Evolutionary conservation across 495 filamentous ascomycete genomes (phyloP), one percentile per base, ranked within the genome.

Genomic region (Aspergillus bridgeri): DNA sequence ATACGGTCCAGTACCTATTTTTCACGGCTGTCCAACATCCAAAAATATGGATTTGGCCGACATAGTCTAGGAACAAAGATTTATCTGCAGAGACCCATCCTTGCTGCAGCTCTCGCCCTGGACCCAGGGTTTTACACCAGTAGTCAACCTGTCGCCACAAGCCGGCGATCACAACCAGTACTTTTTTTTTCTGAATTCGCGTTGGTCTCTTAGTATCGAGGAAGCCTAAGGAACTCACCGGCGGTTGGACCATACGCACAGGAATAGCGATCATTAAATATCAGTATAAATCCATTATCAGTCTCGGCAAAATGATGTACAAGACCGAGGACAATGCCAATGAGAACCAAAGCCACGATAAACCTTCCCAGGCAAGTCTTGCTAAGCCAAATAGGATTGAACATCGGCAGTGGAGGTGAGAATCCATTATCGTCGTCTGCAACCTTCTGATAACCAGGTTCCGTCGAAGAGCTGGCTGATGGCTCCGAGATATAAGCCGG

Each of bases 81-180:
- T 54, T 38, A 13, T 38, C 20, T 11, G 52, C 52, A 11, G 38
- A 15, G 5, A 7, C 17, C 21, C 33, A 42, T 24, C 6, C 44
- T 5, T 54, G 42, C 9, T 21, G 15, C 42, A 54, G 20, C 2
- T 15, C 17, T 7, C 25, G 33, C 52, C 52, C 46, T 11, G 52
- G 52, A 6, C 20, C 42, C 18, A 54, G 42, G 25, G 20, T 19
- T 19, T 54, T 54, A 18, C 33, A 43, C 7, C 52, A 42, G 25
- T 54, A 54, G 6, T 54, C 52, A 38, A 54, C 52, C 17, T 54
- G 52, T 9, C 52, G 33, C 52, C 52, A 54, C 3, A 45, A 6
- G 4, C 52, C 52, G 7, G 42, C 52, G 2, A 46, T 5, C 1
- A 54, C 2, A 27, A 54, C 42, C 17, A 54, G 42, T 8, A 54